phyloP scores from a whole-genome alignment of 2,329 filamentous ascomycete species.

The Talaromyces pinophilus region DNA sequence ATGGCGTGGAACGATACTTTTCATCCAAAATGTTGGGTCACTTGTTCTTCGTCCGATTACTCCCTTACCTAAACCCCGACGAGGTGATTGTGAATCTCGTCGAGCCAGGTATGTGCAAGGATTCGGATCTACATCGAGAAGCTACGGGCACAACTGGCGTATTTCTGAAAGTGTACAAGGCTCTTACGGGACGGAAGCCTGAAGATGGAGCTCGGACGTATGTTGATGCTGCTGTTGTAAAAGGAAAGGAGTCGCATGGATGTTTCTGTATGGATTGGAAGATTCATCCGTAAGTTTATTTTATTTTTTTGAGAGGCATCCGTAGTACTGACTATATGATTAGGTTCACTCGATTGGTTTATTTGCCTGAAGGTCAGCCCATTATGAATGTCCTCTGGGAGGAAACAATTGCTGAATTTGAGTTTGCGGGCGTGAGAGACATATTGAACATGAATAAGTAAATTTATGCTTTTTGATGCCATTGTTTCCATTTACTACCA shows the following conservation, averaged over 20 bases:
- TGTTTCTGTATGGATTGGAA: conserved; percentile 18
- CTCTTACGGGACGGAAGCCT: conserved; percentile 2
- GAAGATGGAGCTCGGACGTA: conserved; percentile 17
- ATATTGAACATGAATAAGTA: not conserved
- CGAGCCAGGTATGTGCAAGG: conserved; percentile 49
- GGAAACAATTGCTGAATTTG: conserved; percentile 16
- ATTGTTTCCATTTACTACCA: not conserved
- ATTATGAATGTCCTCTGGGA: conserved; percentile 16
- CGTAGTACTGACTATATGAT: not conserved
- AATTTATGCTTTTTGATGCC: not conserved
- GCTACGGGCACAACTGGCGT: not conserved
- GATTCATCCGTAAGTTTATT: conserved; percentile 11
- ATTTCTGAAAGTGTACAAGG: conserved; percentile 7
- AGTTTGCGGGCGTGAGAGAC: conserved; percentile 6
- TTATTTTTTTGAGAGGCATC: not conserved
- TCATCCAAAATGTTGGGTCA: conserved; percentile 26
- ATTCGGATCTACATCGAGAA: conserved; percentile 47
- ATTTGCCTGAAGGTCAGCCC: conserved; percentile 9
- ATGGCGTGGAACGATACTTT: conserved; percentile 7
- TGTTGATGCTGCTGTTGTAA: conserved; percentile 8
- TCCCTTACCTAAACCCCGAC: conserved; percentile 41
- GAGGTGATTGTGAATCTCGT: conserved; percentile 51
- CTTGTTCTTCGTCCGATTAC: conserved; percentile 41
- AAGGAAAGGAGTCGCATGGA: conserved; percentile 17
- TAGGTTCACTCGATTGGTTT: conserved; percentile 13